A percentile compares a stretch with the other conserved stretches of the same genome.
phyloP scores from a whole-genome alignment of 345 rosid genomes.

The Pistacia atlantica region DNA sequence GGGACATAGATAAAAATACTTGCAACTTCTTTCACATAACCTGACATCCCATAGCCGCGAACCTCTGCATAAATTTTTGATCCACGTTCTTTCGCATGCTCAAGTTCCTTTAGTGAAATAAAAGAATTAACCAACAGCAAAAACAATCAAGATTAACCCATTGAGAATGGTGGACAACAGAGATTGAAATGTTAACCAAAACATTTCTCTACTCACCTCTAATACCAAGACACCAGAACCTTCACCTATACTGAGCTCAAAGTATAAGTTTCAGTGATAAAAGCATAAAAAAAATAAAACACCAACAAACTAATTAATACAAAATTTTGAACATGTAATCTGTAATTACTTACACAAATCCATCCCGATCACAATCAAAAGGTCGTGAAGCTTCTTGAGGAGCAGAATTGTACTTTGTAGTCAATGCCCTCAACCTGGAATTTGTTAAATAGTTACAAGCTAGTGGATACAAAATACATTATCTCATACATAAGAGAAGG shows the following conservation, averaged over 20 bases:
- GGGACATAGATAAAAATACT: conserved; percentile 5
- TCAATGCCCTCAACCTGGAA: conserved; percentile 85
- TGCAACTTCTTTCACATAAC: conserved; percentile 34
- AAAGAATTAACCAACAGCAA: conserved; percentile 18
- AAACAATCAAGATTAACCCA: conserved; percentile 10
- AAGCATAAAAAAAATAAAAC: background rate
- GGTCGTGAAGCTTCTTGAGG: conserved; percentile 95
- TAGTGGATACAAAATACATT: background rate
- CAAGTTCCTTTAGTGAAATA: conserved; percentile 58
- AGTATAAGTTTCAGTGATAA: conserved; percentile 22
- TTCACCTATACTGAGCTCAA: conserved; percentile 83
- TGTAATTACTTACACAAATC: conserved; percentile 81
- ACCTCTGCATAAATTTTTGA: conserved; percentile 90
- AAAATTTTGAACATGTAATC: conserved; percentile 18
- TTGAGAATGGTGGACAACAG: background rate
- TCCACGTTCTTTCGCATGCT: conserved; percentile 88
- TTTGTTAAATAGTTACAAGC: conserved; percentile 16
- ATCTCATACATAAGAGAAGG: conserved; percentile 1
- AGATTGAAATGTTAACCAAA: conserved; percentile 4
- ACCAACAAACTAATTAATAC: background rate
- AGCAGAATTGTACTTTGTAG: conserved; percentile 69
- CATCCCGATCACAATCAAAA: conserved; percentile 90
- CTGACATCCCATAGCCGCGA: conserved; percentile 99
- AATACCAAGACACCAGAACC: conserved; percentile 84
- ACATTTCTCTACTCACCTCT: conserved; percentile 60